Base-by-base conservation (phyloP, 768 basidiomycete genomes). In the Boletus edulis region DNA sequence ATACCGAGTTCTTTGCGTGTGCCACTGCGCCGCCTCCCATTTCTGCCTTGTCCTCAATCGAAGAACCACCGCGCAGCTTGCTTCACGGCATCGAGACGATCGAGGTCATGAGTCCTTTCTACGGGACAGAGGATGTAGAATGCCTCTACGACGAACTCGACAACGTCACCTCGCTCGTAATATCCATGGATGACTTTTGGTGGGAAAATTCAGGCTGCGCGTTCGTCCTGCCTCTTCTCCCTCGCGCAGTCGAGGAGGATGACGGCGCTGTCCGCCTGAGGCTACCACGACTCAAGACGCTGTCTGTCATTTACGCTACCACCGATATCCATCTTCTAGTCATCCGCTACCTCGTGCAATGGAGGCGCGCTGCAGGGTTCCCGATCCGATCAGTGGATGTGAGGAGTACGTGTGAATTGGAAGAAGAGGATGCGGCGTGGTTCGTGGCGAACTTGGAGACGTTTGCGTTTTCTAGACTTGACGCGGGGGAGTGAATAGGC, bases 31-130 rank as follows among this genome's bases (percentile, higher is more conserved):
- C 60, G 40, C 27, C 54, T n/a, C 38, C 48, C 12, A 42, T 35
- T 32, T 9, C 35, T 32, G 63, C 76, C 24, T 58, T 54, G 7
- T 76, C 79, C 3, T 65, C 72, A 49, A 72, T 72, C 5, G 72
- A 73, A 15, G 69, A 71, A 39, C 65, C 67, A 18, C 74, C 75
- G 55, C 60, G 39, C 34, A 58, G 50, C 47, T 38, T 62, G 37
- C 75, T 87, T 39, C 66, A 70, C 15, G 73, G 75, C 9, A 62
- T 88, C 55, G 71, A 79, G 52, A 68, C 74, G 57, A 70, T 87
- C 50, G 82, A 83, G 63, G 67, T 88, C 38, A 65, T 72, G 0
- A 75, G 75, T 18, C 67, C 84, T 38, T 77, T 76, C 2, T 81
- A 78, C 62, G 67, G 71, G 49, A 44, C 58, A 37, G 39, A 58